phyloP scores from a whole-genome alignment of 1,139 yeast species.

The Blastobotrys persicus region DNA sequence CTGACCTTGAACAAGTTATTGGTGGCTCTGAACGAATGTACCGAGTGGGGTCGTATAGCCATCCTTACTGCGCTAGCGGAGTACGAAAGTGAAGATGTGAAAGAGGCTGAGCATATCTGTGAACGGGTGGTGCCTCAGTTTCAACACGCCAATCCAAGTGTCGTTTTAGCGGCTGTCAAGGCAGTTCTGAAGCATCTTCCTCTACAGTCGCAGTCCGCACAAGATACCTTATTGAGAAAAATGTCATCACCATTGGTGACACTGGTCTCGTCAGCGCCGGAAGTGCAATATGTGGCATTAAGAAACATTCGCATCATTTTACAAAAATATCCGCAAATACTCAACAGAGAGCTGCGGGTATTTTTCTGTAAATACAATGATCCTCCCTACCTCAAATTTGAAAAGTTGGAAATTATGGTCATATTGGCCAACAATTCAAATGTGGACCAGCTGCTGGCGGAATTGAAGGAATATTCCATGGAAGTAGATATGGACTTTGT shows the following conservation, averaged over 20 bases:
- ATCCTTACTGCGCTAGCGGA: conserved; percentile 79
- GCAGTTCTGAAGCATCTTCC: conserved; percentile 73
- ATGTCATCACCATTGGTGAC: conserved; percentile 92
- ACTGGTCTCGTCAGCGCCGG: conserved; percentile 81
- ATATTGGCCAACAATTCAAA: conserved; percentile 74
- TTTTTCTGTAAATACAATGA: conserved; percentile 93
- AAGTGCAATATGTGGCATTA: conserved; percentile 92
- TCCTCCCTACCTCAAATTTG: conserved; percentile 88
- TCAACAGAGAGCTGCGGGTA: conserved; percentile 79
- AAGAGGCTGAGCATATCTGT: conserved; percentile 80
- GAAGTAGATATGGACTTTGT: conserved; percentile 93
- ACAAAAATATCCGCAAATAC: conserved; percentile 80
- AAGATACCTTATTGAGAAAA: conserved; percentile 56
- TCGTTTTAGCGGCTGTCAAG: conserved; percentile 83
- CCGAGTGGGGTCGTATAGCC: conserved; percentile 98
- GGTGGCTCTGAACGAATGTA: conserved; percentile 88
- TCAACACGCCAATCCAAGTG: conserved; percentile 97
- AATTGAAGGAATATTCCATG: conserved; percentile 86
- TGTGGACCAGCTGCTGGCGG: conserved; percentile 69
- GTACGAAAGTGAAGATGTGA: conserved; percentile 50
- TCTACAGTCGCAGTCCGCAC: conserved; percentile 47
- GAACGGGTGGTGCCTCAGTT: conserved; percentile 93
- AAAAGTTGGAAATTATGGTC: conserved; percentile 86
- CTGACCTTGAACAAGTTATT: conserved; percentile 62
- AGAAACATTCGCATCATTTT: conserved; percentile 87